Evolutionary conservation across 768 basidiomycete species (phyloP), one percentile per base, ranked within the genome.

Genomic region (Trametes maxima): DNA sequence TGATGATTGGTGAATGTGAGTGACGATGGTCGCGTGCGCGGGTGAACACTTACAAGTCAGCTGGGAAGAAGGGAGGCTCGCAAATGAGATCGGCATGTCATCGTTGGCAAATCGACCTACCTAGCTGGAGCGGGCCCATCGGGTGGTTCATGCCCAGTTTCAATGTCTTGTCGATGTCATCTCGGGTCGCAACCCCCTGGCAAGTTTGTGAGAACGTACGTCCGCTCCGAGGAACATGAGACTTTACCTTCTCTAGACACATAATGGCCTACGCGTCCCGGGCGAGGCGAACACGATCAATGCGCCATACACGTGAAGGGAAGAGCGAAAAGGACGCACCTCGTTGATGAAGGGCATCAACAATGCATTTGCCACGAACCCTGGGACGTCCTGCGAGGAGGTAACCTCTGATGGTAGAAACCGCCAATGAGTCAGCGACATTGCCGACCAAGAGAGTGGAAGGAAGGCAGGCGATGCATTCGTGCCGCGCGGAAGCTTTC

Each of bases 311-410:
- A 40, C 39, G 44, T 8, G 33, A 57, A 21, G 16, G 17, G 22
- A 21, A 8, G 8, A 43, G 51, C 39, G 2, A 21, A 7, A 33
- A n/a, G 6, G 33, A 54, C 77, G 57, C 68, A 88, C 87, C 81
- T 98, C 96, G 67, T 98, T 98, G 67, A 98, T 89, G 76, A 95
- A 98, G 1, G 96, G 96, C 93, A 98, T 98, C 45, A 98, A 77
- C 33, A 95, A 81, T 0, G 94, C 94, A 68, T 97, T 95, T 1
- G 94, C 92, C n/a, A 95, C 92, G 73, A 94, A 95, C 4, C 94
- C 95, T 3, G 95, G 95, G 0, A 95, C 92, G 68, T 98, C 95
- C 68, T 91, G 85, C 0, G 94, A 95, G 3, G 84, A 85, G 1
- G 94, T 90, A 1, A 98, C 94, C 81, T 94, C 93, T 95, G 69